Conservation (phyloP, 768 basidiomycete genomes). For the Candolleomyces efflorescens region DNA sequence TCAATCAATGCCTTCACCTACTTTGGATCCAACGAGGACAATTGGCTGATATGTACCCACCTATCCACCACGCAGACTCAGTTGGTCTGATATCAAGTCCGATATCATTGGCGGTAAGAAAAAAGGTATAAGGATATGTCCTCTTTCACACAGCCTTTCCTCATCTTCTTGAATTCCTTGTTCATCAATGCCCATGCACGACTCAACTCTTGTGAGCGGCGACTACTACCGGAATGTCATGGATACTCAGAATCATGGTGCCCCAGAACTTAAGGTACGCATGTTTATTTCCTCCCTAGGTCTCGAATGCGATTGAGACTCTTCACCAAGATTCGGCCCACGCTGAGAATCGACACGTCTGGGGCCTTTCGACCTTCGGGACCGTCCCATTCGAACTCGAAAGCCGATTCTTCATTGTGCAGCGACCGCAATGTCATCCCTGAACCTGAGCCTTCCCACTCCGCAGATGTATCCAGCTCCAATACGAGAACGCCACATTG, state of each 20-base stretch:
- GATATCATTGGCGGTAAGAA: not conserved
- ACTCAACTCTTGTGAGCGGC: not conserved
- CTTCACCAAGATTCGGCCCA: not conserved
- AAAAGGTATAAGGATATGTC: not conserved
- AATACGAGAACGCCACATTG: not conserved
- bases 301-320: not conserved
- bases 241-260: not conserved
- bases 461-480: not conserved
- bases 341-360: not conserved
- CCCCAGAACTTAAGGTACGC: not conserved
- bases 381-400: not conserved
- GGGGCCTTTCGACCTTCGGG: not conserved
- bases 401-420: not conserved
- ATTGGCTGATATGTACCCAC: too few relatives aligned
- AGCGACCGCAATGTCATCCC: not conserved
- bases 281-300: not conserved
- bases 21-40: too few relatives aligned
- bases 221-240: not conserved
- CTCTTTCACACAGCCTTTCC: not conserved
- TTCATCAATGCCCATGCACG: not conserved
- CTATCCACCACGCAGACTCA: not conserved
- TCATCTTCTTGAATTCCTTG: not conserved
- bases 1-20: too few relatives aligned
- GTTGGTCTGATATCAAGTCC: not conserved
- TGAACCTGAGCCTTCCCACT: not conserved